Conservation (phyloP, 495 filamentous ascomycete genomes). For the Xylaria cubensis region DNA sequence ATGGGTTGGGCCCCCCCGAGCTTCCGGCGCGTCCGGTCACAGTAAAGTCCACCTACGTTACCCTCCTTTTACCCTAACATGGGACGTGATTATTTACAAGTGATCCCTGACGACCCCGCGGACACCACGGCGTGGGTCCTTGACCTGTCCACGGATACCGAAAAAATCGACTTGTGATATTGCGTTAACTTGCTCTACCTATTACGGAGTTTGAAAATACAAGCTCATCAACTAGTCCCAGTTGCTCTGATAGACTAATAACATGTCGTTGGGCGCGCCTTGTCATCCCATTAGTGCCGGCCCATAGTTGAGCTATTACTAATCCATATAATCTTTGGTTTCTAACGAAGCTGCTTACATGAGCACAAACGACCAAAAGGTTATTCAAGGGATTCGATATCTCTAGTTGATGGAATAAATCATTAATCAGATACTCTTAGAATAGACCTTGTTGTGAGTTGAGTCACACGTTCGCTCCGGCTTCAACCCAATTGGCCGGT, state of each 20-base stretch:
- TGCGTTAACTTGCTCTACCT: not conserved
- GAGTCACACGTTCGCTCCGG: not conserved
- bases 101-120: not conserved
- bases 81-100: not conserved
- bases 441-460: not conserved
- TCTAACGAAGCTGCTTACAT: not conserved
- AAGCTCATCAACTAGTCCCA: not conserved
- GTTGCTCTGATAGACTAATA: not conserved
- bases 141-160: not conserved
- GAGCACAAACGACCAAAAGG: not conserved
- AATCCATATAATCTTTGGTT: not conserved
- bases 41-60: not conserved
- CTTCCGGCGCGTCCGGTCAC: not conserved
- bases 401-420: not conserved
- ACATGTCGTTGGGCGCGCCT: not conserved
- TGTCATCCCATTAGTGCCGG: not conserved
- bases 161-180: not conserved
- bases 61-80: not conserved
- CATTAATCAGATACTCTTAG: not conserved
- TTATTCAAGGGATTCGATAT: not conserved
- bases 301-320: not conserved
- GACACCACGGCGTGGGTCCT: not conserved
- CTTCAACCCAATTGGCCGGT: not conserved
- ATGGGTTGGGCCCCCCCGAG: not conserved
- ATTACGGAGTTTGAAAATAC: not conserved